Conservation (phyloP, 257 asterid genomes). For the Anisodus acutangulus region DNA sequence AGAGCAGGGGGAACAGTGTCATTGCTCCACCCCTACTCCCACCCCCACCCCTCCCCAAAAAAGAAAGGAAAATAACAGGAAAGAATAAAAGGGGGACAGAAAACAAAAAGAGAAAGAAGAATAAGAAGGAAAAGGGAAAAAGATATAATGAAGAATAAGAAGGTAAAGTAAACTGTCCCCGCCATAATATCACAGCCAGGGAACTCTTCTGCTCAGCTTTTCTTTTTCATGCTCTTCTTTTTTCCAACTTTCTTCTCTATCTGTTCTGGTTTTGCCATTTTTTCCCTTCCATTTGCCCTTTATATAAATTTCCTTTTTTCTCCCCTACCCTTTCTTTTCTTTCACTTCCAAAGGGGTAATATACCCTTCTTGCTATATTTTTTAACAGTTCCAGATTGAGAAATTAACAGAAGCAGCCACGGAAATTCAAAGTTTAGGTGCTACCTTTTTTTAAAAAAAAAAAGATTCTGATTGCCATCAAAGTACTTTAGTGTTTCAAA, state of each 20-base stretch:
- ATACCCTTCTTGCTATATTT: not conserved
- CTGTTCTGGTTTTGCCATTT: not conserved
- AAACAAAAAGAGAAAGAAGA: not conserved
- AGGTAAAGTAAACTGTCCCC: constrained; percentile 4
- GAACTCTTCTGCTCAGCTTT: not conserved
- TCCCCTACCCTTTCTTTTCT: not conserved
- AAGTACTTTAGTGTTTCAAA: not conserved
- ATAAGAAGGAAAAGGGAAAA: constrained; percentile 20
- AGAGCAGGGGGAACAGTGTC: not conserved
- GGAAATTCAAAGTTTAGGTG: not conserved
- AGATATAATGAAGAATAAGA: not conserved
- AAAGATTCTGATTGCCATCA: not conserved
- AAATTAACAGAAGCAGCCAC: not conserved
- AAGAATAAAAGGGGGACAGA: constrained; percentile 2
- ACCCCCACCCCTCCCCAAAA: not conserved
- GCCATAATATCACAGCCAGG: not conserved
- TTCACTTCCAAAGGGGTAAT: not conserved
- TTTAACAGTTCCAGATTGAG: not conserved
- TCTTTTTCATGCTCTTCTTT: constrained; percentile 18
- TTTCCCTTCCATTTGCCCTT: not conserved
- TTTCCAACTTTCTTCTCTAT: constrained; percentile 12
- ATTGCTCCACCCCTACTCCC: too few species aligned
- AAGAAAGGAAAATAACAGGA: not conserved
- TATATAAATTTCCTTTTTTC: not conserved
- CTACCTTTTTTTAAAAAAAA: not conserved